A percentile compares a stretch with the other conserved stretches of the same genome.
Conservation (phyloP, 1,139 yeast species). For the Blastobotrys petasosporus region DNA sequence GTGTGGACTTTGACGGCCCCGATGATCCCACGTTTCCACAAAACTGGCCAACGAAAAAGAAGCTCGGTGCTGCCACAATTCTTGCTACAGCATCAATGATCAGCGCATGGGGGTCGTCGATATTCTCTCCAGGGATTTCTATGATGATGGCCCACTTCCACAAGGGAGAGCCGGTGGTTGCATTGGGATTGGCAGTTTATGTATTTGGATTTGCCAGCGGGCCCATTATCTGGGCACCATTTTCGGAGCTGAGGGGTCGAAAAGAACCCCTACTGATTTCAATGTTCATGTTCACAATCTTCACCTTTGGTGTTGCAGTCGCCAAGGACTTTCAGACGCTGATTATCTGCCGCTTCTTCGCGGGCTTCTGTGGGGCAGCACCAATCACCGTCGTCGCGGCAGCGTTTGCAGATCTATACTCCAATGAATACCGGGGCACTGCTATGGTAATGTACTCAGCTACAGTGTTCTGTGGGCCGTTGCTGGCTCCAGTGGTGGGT, state of each 20-base stretch:
- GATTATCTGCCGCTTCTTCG: conserved; percentile 66
- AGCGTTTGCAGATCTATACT: conserved; percentile 66
- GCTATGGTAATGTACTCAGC: conserved; percentile 56
- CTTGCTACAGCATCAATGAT: conserved; percentile 37
- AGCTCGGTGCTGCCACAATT: conserved; percentile 30
- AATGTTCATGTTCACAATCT: conserved; percentile 50
- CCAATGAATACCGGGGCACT: conserved; percentile 54
- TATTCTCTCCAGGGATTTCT: conserved; percentile 36
- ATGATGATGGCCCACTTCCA: conserved; percentile 28
- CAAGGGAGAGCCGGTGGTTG: conserved; percentile 30
- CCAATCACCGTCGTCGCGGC: conserved; percentile 79
- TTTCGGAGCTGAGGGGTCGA: conserved; percentile 71
- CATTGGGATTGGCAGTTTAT: conserved; percentile 59
- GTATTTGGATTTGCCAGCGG: conserved; percentile 85
- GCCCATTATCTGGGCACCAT: conserved; percentile 75
- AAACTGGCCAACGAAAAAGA: conserved; percentile 40
- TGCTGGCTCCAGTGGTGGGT: conserved; percentile 53
- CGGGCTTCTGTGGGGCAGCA: conserved; percentile 72
- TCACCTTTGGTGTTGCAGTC: conserved; percentile 65
- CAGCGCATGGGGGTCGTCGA: conserved; percentile 41
- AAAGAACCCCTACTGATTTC: conserved; percentile 50
- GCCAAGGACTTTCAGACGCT: conserved; percentile 68
- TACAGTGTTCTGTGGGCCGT: conserved; percentile 66
- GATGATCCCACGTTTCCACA: conserved; percentile 47
- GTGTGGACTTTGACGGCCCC: conserved; percentile 46